Evolutionary conservation across 345 rosid genomes (phyloP).

Genomic region (Citrus trifoliata): DNA sequence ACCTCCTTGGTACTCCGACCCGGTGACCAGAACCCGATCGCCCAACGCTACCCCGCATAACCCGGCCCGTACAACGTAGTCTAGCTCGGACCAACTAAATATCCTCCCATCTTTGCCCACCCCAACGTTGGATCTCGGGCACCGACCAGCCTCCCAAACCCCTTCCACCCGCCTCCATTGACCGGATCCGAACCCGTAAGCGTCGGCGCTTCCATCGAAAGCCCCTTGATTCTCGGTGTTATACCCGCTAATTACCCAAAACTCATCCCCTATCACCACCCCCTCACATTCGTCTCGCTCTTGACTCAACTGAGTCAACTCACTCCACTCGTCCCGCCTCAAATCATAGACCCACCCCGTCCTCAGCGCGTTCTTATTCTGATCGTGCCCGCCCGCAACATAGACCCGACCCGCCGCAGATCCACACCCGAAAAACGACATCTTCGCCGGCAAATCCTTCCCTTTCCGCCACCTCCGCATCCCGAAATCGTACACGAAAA

Average conservation of each 20-base stretch:
- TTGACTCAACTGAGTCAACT: conserved; percentile 45
- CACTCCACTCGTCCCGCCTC: conserved; percentile 50
- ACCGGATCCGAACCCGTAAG: conserved; percentile 27
- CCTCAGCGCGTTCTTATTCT: conserved; percentile 61
- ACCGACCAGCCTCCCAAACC: conserved; percentile 42
- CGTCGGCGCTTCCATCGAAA: conserved; percentile 54
- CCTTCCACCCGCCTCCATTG: conserved; percentile 44
- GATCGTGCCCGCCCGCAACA: conserved; percentile 69
- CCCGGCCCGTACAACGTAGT: conserved; percentile 32
- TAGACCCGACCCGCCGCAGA: conserved; percentile 29
- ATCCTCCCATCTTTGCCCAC: conserved; percentile 24
- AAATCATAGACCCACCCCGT: conserved; percentile 59
- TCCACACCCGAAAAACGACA: conserved; percentile 60
- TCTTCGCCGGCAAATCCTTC: conserved; percentile 50
- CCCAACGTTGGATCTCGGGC: conserved; percentile 40
- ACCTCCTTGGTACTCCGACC: conserved; percentile 51
- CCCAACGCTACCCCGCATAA: conserved; percentile 35
- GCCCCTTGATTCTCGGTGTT: conserved; percentile 52
- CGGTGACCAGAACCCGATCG: conserved; percentile 35
- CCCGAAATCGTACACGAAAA: conserved; percentile 51
- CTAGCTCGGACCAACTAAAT: conserved; percentile 25
- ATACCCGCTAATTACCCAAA: conserved; percentile 73
- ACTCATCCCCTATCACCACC: conserved; percentile 42
- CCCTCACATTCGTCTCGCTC: conserved; percentile 77
- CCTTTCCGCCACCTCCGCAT: conserved; percentile 45